These are phyloP conservation scores for Mycena amicta DNA, from an alignment of 768 basidiomycete genomes.

Conservation along the genomic window DNA sequence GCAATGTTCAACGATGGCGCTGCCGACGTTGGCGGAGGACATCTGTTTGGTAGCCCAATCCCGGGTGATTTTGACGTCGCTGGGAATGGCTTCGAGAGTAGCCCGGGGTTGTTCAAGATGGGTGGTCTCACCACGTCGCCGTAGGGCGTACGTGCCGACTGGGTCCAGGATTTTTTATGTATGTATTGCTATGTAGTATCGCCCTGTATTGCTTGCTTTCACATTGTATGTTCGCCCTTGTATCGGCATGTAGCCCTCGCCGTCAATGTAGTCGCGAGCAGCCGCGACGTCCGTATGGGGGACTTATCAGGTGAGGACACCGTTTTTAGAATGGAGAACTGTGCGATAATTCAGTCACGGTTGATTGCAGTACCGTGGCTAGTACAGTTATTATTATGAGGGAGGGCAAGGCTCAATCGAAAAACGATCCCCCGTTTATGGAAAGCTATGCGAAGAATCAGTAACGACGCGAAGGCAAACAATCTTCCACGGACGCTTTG, in stretches of 20 bases:
- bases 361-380: no score
- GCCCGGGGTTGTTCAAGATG: slow-evolving; percentile 38
- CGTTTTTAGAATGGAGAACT: no score
- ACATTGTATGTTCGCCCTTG: neutral
- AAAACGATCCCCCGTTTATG: neutral
- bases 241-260: no score
- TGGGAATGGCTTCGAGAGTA: slow-evolving; percentile 24
- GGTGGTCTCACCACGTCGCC: slow-evolving; percentile 39
- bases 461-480: neutral
- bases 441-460: neutral
- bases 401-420: no score
- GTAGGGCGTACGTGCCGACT: slow-evolving; percentile 20
- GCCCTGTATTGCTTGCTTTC: neutral
- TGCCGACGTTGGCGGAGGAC: slow-evolving; percentile 37
- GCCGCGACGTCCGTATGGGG: no score
- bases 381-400: no score
- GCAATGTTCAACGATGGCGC: slow-evolving; percentile 57
- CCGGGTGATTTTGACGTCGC: slow-evolving; percentile 17
- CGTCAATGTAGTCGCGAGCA: no score
- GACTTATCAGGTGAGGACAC: no score
- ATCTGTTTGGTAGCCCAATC: slow-evolving; percentile 22
- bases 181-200: neutral
- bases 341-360: no score
- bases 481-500: neutral
- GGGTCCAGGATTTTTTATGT: no score